Percentiles rank a stretch among this genome's conserved stretches.
Evolutionary conservation across 129 eudicot genomes (phyloP).

Genomic region (Solidago caesia): DNA sequence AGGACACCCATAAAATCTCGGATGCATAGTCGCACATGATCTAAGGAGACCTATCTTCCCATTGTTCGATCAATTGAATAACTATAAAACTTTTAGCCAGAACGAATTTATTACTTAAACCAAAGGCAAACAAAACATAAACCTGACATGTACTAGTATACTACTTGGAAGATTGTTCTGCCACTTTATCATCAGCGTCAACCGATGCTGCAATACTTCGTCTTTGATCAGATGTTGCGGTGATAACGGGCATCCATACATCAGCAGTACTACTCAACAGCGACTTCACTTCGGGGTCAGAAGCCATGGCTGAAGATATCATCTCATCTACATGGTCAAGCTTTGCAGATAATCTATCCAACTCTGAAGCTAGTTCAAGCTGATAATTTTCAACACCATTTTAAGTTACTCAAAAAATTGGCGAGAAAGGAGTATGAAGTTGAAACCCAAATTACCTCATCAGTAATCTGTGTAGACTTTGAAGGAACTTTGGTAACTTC

Average conservation of each 20-base stretch:
- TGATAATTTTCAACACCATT: conserved; percentile 9
- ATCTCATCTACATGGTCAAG: conserved; percentile 82
- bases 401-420: neutral
- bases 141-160: neutral
- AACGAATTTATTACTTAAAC: conserved; percentile 14
- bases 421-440: neutral
- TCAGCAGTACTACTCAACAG: conserved; percentile 87
- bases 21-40: neutral
- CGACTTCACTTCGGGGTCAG: conserved; percentile 75
- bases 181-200: conserved; percentile 32
- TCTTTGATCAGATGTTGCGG: conserved; percentile 85
- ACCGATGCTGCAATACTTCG: conserved; percentile 50
- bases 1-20: conserved; percentile 3
- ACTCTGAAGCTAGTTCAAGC: conserved; percentile 78
- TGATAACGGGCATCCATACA: conserved; percentile 92
- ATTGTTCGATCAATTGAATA: conserved; percentile 18
- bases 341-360: conserved; percentile 83
- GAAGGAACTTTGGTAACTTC: conserved; percentile 89
- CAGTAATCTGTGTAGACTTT: conserved; percentile 54
- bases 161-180: conserved; percentile 39
- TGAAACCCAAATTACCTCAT: conserved; percentile 51
- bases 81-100: neutral
- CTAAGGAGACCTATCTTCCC: conserved; percentile 13
- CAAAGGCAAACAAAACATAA: conserved; percentile 7
- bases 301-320: conserved; percentile 80